These are phyloP conservation scores for Triadica sebifera DNA, from an alignment of 345 rosid genomes.

Conservation along the genomic window DNA sequence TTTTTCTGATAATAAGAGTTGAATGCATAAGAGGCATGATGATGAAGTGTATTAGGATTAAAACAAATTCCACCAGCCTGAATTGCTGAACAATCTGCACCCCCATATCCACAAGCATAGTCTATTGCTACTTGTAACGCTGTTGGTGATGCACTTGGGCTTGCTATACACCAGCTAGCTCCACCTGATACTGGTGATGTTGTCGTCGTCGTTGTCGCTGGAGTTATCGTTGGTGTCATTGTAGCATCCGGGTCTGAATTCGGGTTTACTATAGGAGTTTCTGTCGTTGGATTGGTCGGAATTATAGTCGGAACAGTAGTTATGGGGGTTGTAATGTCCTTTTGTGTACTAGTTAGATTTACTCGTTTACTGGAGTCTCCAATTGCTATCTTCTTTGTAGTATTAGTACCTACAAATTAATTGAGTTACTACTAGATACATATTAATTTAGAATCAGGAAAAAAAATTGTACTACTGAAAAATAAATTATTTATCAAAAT, in stretches of 20 bases:
- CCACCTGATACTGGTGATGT: constrained; percentile 33
- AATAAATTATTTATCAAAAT: no score
- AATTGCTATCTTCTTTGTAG: not conserved
- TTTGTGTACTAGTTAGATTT: constrained; percentile 15
- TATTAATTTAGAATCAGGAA: no score
- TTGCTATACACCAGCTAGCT: constrained; percentile 82
- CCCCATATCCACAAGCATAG: constrained; percentile 84
- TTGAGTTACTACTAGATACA: no score
- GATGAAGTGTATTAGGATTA: constrained; percentile 52
- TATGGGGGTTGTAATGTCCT: constrained; percentile 60
- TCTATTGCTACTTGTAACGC: constrained; percentile 78
- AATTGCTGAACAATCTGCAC: constrained; percentile 70
- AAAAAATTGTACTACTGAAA: no score
- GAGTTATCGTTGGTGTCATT: constrained; percentile 25
- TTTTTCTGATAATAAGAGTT: constrained; percentile 76
- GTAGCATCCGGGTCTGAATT: constrained; percentile 46
- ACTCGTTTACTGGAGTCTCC: not conserved
- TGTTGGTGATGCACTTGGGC: constrained; percentile 56
- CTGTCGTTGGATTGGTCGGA: constrained; percentile 35
- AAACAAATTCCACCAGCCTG: constrained; percentile 63
- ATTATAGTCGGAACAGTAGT: constrained; percentile 51
- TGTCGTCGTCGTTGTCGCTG: constrained; percentile 22
- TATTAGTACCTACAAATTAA: no score
- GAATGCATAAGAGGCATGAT: constrained; percentile 85
- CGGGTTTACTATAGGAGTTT: constrained; percentile 40